These are phyloP conservation scores for Plantago ovata DNA, from an alignment of 257 asterid species.

Conservation along the genomic window DNA sequence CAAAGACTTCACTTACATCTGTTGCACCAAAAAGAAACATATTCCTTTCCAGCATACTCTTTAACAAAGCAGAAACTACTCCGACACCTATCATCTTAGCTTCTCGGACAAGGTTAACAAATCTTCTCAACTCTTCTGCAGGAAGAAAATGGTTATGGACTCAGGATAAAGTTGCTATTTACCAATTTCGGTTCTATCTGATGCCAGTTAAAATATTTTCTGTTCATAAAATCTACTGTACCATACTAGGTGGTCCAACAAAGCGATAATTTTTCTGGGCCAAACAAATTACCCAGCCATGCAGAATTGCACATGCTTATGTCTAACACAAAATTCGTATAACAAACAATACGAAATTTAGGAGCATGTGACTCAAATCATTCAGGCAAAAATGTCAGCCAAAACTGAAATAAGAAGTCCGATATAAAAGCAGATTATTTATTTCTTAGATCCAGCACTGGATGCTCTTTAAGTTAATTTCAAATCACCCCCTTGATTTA, in stretches of 20 bases:
- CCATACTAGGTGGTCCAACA: neutral
- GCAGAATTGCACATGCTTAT: neutral
- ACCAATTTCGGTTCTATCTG: neutral
- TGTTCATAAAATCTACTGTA: conserved; percentile 1
- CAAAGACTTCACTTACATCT: conserved; percentile 59
- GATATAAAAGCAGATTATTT: too few relatives aligned
- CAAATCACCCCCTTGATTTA: too few relatives aligned
- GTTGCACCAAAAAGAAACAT: conserved; percentile 72
- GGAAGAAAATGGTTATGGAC: conserved; percentile 26
- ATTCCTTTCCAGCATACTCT: conserved; percentile 61
- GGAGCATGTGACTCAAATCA: neutral
- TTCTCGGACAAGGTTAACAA: conserved; percentile 42
- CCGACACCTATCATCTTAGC: conserved; percentile 48
- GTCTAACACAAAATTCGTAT: neutral
- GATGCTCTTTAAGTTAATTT: too few relatives aligned
- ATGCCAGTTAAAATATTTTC: neutral
- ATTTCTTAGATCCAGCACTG: too few relatives aligned
- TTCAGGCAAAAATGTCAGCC: too few relatives aligned
- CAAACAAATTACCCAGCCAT: neutral
- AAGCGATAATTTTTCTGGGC: conserved; percentile 3
- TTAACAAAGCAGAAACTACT: conserved; percentile 53
- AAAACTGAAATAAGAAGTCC: neutral
- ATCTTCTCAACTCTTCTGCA: conserved; percentile 67
- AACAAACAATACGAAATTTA: neutral
- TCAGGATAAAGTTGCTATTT: neutral